These are phyloP conservation scores for Jacaranda copaia DNA, from an alignment of 257 asterid genomes.

Conservation along the genomic window DNA sequence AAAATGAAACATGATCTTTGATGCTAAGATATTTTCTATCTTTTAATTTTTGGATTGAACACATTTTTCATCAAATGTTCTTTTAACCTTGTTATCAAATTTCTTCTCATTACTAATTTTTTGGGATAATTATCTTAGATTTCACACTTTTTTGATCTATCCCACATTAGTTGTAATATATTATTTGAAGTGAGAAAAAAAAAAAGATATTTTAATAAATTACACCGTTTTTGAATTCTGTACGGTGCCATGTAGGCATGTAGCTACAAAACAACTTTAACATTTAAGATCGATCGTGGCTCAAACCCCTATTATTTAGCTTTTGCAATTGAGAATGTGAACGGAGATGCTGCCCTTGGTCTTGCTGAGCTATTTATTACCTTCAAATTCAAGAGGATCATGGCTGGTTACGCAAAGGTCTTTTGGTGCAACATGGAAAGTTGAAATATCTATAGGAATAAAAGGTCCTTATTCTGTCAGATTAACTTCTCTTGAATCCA, in stretches of 20 bases:
- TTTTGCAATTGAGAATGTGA: conserved; percentile 37
- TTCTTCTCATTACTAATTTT: no score
- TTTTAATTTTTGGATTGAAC: no score
- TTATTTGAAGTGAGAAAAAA: no score
- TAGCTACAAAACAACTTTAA: conserved; percentile 17
- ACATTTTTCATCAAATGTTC: no score
- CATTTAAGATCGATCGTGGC: conserved; percentile 36
- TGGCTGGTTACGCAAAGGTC: conserved; percentile 43
- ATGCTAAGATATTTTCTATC: no score
- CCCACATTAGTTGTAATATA: neutral
- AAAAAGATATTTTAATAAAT: no score
- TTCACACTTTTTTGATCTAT: no score
- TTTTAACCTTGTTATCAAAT: no score
- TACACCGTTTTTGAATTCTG: neutral
- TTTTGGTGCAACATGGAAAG: conserved; percentile 46
- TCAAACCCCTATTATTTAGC: conserved; percentile 43
- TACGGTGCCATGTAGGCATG: conserved; percentile 50
- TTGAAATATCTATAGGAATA: neutral
- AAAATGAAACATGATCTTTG: no score
- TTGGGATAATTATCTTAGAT: no score
- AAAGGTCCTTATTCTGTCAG: conserved; percentile 48
- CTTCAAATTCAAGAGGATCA: neutral
- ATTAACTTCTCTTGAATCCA: neutral
- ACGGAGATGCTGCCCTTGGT: conserved; percentile 53
- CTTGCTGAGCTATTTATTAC: conserved; percentile 33